Base-by-base conservation (phyloP, 139 green algal genomes). In the Tetraselmis striata region DNA sequence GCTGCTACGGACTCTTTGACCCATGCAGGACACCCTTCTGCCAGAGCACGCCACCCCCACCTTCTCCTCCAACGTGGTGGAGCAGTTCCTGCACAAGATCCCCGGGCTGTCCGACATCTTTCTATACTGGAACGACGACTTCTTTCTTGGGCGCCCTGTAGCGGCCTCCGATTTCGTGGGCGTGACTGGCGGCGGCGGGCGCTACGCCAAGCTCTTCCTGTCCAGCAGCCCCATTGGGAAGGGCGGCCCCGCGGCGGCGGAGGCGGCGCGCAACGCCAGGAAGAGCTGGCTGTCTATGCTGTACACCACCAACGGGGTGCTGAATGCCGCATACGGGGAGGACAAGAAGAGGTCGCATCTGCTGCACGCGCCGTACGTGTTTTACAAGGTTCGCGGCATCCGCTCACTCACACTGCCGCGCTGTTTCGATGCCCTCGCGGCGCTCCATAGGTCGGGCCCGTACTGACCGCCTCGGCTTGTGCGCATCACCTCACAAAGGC, bases 111-210 rank as follows among this genome's bases (percentile, higher is more conserved):
- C 28, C 18, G 77, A 82, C 2, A 58, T 79, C 58, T 85, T 82
- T 28, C 30, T 85, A 24, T 85, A 85, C 78, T 28, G 81, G 77
- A 85, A 85, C 30, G 82, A 85, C 32, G 82, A 85, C 59, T 79
- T 82, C n/a, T 31, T 82, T 22, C 30, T 83, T 5, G 45, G 45
- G 18, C 45, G 45, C 45, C 45, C 45, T 5, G 45, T 67, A 5
- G 5, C 45, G 5, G 11, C 45, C 11, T 67, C 45, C 18, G 45
- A 67, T 18, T 18, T 67, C 18, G 45, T 67, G 5, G 45, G 45
- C 45, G 45, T 67, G 11, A 25, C 45, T 18, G 18, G 11, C 45
- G 45, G 45, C 45, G 45, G 45, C 5, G 45, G 11, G 45, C 45
- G 45, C 45, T 18, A 67, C 45, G 11, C 45, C 45, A 67, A 67